Evolutionary conservation across 2,329 filamentous ascomycete species (phyloP).

Genomic region (Xylaria digitata): DNA sequence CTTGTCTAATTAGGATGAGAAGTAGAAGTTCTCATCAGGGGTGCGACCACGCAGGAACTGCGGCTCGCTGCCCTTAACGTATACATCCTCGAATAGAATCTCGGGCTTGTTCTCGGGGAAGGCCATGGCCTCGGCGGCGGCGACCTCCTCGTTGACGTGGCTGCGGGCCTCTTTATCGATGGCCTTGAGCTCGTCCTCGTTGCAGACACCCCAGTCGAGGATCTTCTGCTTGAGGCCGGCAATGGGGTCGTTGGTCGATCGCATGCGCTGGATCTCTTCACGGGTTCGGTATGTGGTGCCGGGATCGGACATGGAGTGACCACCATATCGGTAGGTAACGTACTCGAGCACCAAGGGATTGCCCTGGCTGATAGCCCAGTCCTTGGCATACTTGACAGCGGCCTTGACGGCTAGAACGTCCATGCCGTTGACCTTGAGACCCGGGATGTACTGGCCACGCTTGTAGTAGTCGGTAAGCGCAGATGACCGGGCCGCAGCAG

Average conservation of each 20-base stretch:
- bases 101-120: slow-evolving; percentile 80
- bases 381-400: slow-evolving; percentile 92
- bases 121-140: slow-evolving; percentile 87
- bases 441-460: slow-evolving; percentile 99
- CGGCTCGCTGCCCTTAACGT: slow-evolving; percentile 88
- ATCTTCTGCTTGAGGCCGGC: slow-evolving; percentile 98
- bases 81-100: slow-evolving; percentile 97
- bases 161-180: slow-evolving; percentile 93
- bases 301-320: slow-evolving; percentile 99
- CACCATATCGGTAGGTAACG: slow-evolving; percentile 98
- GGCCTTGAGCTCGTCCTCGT: slow-evolving; percentile 94
- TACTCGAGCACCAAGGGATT: slow-evolving; percentile 97
- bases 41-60: slow-evolving; percentile 85
- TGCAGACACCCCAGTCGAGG: slow-evolving; percentile 90
- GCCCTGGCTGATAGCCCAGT: slow-evolving; percentile 84
- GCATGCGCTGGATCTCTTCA: slow-evolving; percentile 99
- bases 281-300: slow-evolving; percentile 99
- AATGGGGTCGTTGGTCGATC: slow-evolving; percentile 97
- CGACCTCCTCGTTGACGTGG: slow-evolving; percentile 90
- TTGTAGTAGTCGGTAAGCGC: slow-evolving; percentile 99
- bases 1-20: slow-evolving; percentile 55
- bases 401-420: slow-evolving; percentile 98
- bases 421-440: slow-evolving; percentile 99
- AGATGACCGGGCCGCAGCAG: slow-evolving; percentile 90
- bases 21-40: slow-evolving; percentile 95